phyloP scores from a whole-genome alignment of 805 yeast species.

The Saccharomyces eubayanus region DNA sequence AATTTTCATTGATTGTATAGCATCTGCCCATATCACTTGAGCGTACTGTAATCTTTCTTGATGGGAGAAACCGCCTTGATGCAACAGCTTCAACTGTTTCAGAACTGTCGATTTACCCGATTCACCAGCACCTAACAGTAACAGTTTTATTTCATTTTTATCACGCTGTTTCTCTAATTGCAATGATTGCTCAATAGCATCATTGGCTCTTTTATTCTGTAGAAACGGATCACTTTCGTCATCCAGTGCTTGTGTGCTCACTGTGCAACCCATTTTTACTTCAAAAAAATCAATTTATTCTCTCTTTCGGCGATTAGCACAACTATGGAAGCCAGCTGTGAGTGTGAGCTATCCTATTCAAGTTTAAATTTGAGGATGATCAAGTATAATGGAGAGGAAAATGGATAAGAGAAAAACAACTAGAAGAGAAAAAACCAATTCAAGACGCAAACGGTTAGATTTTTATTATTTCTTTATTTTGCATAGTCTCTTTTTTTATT shows the following conservation, averaged over 20 bases:
- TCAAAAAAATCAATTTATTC: not conserved
- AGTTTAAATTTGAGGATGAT: not conserved
- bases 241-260: conserved; percentile 37
- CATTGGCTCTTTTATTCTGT: conserved; percentile 46
- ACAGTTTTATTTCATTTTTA: conserved; percentile 55
- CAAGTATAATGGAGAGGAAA: not conserved
- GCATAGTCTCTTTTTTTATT: not conserved
- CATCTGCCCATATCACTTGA: conserved; percentile 89
- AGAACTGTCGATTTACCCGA: conserved; percentile 89
- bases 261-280: conserved; percentile 57
- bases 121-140: conserved; percentile 90
- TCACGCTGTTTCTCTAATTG: conserved; percentile 44
- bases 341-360: not conserved
- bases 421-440: not conserved
- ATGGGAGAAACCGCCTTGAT: conserved; percentile 74
- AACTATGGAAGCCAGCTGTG: not conserved
- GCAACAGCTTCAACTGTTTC: conserved; percentile 79
- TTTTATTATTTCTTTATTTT: not conserved
- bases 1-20: conserved; percentile 74
- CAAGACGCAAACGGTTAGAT: not conserved
- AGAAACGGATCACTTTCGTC: conserved; percentile 47
- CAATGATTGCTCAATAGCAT: conserved; percentile 56
- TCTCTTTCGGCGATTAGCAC: not conserved
- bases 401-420: not conserved
- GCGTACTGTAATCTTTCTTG: conserved; percentile 74